Percentiles rank a stretch among this genome's conserved stretches.
These are phyloP conservation scores for Peronospora tabacina DNA, from an alignment of 352 stramenopile species.

Conservation along the genomic window DNA sequence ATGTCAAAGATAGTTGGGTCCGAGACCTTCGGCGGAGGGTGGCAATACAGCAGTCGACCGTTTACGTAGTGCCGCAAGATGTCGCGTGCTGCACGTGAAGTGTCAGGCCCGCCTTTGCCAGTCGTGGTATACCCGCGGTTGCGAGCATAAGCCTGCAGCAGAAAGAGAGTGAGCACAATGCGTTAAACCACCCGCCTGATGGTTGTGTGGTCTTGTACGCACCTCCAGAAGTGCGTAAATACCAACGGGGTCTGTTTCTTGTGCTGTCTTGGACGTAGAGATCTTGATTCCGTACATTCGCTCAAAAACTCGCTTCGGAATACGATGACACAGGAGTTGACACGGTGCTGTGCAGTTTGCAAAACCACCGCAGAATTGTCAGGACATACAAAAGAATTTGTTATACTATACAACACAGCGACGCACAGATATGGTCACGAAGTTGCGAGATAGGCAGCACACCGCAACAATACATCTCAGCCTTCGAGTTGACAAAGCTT, in stretches of 20 bases:
- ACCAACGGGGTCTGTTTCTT: conserved; percentile 66
- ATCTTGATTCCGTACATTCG: conserved; percentile 95
- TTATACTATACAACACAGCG: neutral
- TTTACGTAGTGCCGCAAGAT: conserved; percentile 98
- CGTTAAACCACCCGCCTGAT: neutral
- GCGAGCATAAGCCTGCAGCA: conserved; percentile 61
- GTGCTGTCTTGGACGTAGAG: conserved; percentile 44
- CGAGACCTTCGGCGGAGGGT: conserved; percentile 81
- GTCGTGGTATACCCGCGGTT: conserved; percentile 90
- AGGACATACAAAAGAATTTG: neutral
- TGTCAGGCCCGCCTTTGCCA: conserved; percentile 92
- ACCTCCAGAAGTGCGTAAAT: conserved; percentile 76
- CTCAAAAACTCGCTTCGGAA: conserved; percentile 94
- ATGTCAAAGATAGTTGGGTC: conserved; percentile 69
- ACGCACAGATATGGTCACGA: conserved; percentile 88
- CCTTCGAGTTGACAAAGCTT: conserved; percentile 97
- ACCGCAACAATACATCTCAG: conserved; percentile 98
- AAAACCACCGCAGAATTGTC: conserved; percentile 7
- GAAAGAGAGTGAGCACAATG: conserved; percentile 2
- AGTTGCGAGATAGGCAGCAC: conserved; percentile 98
- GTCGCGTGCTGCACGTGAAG: conserved; percentile 90
- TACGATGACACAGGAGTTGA: conserved; percentile 90
- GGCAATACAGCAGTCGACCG: conserved; percentile 95
- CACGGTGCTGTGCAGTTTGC: conserved; percentile 63
- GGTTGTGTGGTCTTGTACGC: conserved; percentile 4